phyloP scores from a whole-genome alignment of 2,329 filamentous ascomycete genomes.

The Ophiostoma tasmaniense region DNA sequence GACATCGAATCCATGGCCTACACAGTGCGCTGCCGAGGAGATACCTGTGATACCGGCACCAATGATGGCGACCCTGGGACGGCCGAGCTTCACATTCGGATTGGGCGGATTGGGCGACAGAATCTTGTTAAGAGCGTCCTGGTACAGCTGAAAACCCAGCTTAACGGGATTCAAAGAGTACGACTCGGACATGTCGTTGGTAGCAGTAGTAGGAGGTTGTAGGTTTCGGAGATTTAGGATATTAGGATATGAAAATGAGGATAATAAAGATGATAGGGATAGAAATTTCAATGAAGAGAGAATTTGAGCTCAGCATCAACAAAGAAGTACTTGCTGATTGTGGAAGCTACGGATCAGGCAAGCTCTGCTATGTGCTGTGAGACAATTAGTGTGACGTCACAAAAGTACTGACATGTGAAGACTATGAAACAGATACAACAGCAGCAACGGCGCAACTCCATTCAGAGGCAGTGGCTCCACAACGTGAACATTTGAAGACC shows the following conservation, averaged over 20 bases:
- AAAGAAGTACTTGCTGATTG: neutral
- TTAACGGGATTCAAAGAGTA: constrained; percentile 39
- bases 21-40: constrained; percentile 70
- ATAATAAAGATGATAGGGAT: neutral
- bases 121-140: constrained; percentile 54
- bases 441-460: neutral
- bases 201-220: neutral
- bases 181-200: neutral
- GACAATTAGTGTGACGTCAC: neutral
- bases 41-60: constrained; percentile 67
- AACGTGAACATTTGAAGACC: neutral
- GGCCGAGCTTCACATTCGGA: constrained; percentile 44
- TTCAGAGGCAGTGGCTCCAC: neutral
- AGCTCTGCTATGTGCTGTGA: neutral
- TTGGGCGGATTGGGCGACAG: constrained; percentile 63
- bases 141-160: constrained; percentile 55
- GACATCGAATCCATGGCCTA: constrained; percentile 79
- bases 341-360: neutral
- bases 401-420: neutral
- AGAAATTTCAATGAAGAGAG: neutral
- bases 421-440: neutral
- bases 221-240: no score
- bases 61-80: constrained; percentile 61
- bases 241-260: neutral
- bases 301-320: neutral